Evolutionary conservation across 192 early-diverging fungal species (phyloP), one percentile per base, ranked within the genome.

Genomic region (Coemansia sp.): DNA sequence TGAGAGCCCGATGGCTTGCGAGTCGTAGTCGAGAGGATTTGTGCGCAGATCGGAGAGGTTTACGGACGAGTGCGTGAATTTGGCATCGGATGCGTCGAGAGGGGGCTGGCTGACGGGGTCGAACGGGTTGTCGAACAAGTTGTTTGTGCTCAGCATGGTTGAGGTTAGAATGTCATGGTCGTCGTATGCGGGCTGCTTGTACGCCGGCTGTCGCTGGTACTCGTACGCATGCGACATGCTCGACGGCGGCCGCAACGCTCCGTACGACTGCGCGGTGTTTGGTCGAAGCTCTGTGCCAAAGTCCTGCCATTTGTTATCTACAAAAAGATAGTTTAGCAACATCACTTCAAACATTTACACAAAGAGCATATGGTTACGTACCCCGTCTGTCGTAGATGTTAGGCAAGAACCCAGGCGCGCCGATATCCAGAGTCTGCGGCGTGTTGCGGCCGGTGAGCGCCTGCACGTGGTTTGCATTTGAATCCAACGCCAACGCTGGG

Each of bases 291-390:
- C 67, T 2, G 60, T 29, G 27, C 21, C 5, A 1, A 69, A 24
- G 0, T 79, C 67, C 25, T 55, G 62, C 70, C 66, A 66, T 51
- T 53, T 77, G 62, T 58, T 62, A 66, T 69, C 76, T 79, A 78
- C 70, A 78, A 41, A 65, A 66, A 8, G 3, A 52, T 7, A 8
- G 32, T 35, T 35, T 35, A 35, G 32, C 10, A 52, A 12, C 50
- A 45, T 45, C 11, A n/a, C 12, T n/a, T n/a, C n/a, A 15, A 45
- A 45, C 11, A n/a, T 45, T 45, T 15, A 45, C 41, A n/a, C 11
- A 45, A 2, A 2, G 14, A 45, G 41, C 41, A 43, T 3, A n/a
- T 45, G 14, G 14, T 52, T 66, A 55, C 62, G 51, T 66, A 60
- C 70, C 67, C 57, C 37, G 70, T 22, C 65, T 79, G 43, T 65